Evolutionary conservation across 306 rosid genomes (phyloP), one percentile per base, ranked within the genome.

Genomic region (Aeschynomene evenia): DNA sequence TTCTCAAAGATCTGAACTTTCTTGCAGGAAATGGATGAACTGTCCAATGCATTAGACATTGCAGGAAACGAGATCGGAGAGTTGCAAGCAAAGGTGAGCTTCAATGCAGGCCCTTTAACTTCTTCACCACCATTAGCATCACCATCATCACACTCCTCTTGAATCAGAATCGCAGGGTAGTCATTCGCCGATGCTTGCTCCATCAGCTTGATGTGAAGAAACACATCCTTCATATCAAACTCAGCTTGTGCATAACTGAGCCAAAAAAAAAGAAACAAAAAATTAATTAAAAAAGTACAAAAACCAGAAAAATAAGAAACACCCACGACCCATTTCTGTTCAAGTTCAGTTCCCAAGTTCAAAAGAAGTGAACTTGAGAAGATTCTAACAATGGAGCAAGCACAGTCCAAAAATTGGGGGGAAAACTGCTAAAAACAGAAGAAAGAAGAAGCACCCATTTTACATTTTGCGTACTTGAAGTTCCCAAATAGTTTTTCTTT

Each of bases 221-320:
- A 91, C 68, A 94, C 96, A 60, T 94, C 99, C 81, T 88, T 94
- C 92, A 94, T 94, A 26, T 90, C 96, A 49, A 94, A 91, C 36
- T 90, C 99, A 49, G 89, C 96, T 62, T 87, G 95, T 42, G 96
- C 92, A 80, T 94, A 94, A 48, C 99, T 94, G 93, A 55, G 2
- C 20, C 51, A 59, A 3, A 0, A 33, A 45, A 31, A 65, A 71
- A 36, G 3, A n/a, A 51, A 10, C 12, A 16, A 34, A n/a, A 34
- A 20, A 13, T 15, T 0, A 62, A 50, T 3, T 3, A 52, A 53
- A 0, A 7, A 15, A 50, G 14, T 4, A 19, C 21, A 14, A 48
- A 50, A 46, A 19, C 9, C 18, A 63, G 26, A 53, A 31, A 46
- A n/a, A 66, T 21, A 33, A 6, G 6, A 66, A 10, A 60, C 24